A percentile compares a stretch with the other conserved stretches of the same genome.
Conservation (phyloP, 2,329 filamentous ascomycete species). For the Coniochaeta sp. region DNA sequence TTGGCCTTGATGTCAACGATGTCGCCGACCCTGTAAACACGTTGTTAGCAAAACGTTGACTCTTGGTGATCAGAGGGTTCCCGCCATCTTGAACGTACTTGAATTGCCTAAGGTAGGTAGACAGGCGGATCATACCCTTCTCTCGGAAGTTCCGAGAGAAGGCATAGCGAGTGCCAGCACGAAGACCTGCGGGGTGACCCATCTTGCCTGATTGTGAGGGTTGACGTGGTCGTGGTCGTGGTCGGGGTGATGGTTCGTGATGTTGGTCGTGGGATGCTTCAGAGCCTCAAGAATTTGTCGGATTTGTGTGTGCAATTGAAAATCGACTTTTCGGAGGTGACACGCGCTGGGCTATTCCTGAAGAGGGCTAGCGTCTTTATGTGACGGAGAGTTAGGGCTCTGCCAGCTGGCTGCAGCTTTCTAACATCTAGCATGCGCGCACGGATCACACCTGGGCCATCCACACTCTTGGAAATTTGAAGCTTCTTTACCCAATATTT, state of each 20-base stretch:
- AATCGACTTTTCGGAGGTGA: constrained; percentile 9
- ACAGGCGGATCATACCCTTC: constrained; percentile 88
- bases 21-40: constrained; percentile 70
- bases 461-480: constrained; percentile 2
- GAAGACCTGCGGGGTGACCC: constrained; percentile 83
- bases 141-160: constrained; percentile 93
- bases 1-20: constrained; percentile 99
- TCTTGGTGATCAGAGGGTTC: background rate
- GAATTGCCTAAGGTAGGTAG: constrained; percentile 92
- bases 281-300: constrained; percentile 13
- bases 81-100: constrained; percentile 47
- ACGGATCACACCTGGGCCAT: background rate
- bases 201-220: constrained; percentile 49
- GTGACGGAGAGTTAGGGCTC: background rate
- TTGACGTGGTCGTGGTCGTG: constrained; percentile 29
- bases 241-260: constrained; percentile 15
- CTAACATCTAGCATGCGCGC: background rate
- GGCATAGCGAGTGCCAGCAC: constrained; percentile 83
- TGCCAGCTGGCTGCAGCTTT: background rate
- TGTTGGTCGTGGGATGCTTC: constrained; percentile 15
- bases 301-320: constrained; percentile 28
- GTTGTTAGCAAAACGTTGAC: constrained; percentile 30
- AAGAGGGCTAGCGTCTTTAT: background rate
- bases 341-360: background rate
- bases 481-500: background rate